A percentile compares a stretch with the other conserved stretches of the same genome.
These are phyloP conservation scores for Mesembryanthemum crystallinum DNA, from an alignment of 148 eudicot species.

Conservation along the genomic window DNA sequence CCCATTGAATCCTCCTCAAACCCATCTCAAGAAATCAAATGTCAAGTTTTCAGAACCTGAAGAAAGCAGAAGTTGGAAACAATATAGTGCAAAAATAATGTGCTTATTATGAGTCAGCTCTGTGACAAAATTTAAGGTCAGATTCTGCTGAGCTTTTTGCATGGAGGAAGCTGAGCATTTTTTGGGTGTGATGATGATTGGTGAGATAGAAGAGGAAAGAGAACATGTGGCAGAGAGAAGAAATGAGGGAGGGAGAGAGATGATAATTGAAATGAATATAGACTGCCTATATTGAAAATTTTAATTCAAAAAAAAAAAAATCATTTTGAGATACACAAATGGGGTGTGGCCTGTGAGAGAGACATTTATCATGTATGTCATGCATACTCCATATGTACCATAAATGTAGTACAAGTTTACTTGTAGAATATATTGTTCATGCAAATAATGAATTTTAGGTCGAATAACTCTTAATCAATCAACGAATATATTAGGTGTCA, in stretches of 20 bases:
- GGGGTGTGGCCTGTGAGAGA: too few species aligned
- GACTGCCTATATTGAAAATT: background rate
- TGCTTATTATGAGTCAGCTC: conserved; percentile 18
- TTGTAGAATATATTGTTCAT: background rate
- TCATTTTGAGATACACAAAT: conserved; percentile 20
- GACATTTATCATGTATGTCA: too few species aligned
- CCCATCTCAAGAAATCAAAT: conserved; percentile 42
- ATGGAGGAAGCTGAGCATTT: conserved; percentile 26
- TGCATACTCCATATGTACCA: too few species aligned
- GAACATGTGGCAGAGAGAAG: conserved; percentile 25
- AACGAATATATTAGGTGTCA: too few species aligned
- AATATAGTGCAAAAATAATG: background rate
- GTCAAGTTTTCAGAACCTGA: conserved; percentile 10
- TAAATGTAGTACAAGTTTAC: background rate
- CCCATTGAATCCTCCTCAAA: conserved; percentile 34
- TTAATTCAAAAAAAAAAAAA: background rate
- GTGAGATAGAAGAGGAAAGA: conserved; percentile 20
- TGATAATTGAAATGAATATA: conserved; percentile 25
- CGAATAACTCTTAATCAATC: too few species aligned
- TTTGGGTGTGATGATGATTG: conserved; percentile 32
- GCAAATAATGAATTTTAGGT: too few species aligned
- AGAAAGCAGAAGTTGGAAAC: background rate
- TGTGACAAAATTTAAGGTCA: conserved; percentile 11
- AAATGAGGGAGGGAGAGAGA: conserved; percentile 20
- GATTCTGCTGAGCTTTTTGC: conserved; percentile 17